phyloP scores from a whole-genome alignment of 306 rosid species.

The Cyclanthera cordifolia region DNA sequence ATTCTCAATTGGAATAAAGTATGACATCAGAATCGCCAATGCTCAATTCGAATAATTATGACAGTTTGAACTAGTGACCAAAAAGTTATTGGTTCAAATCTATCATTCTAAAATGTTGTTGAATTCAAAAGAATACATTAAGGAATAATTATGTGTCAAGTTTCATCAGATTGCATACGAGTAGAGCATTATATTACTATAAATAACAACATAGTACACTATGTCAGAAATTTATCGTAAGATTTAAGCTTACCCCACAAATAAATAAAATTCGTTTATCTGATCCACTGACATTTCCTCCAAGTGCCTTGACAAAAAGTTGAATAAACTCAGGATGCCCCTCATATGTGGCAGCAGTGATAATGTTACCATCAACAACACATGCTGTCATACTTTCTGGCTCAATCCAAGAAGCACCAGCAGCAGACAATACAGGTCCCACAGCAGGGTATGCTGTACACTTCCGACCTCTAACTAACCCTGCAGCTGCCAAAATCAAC shows the following conservation, averaged over 20 bases:
- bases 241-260: constrained; percentile 59
- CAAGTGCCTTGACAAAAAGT: constrained; percentile 59
- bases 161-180: not conserved
- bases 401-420: constrained; percentile 81
- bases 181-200: not conserved
- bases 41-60: no score
- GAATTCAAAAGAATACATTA: not conserved
- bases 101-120: no score
- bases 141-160: not conserved
- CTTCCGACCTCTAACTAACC: constrained; percentile 42
- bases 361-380: constrained; percentile 59
- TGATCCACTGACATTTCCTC: constrained; percentile 58
- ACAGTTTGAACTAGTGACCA: no score
- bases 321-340: constrained; percentile 50
- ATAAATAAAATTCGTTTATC: constrained; percentile 58
- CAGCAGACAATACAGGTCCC: constrained; percentile 47
- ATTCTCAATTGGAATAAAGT: no score
- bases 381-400: constrained; percentile 44
- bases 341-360: constrained; percentile 41
- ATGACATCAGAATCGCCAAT: no score
- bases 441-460: constrained; percentile 50
- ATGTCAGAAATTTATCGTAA: not conserved
- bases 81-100: no score
- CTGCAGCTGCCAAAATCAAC: constrained; percentile 86
- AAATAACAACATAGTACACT: not conserved